phyloP scores from a whole-genome alignment of 2,329 filamentous ascomycete species.

The Gyromitra esculenta region DNA sequence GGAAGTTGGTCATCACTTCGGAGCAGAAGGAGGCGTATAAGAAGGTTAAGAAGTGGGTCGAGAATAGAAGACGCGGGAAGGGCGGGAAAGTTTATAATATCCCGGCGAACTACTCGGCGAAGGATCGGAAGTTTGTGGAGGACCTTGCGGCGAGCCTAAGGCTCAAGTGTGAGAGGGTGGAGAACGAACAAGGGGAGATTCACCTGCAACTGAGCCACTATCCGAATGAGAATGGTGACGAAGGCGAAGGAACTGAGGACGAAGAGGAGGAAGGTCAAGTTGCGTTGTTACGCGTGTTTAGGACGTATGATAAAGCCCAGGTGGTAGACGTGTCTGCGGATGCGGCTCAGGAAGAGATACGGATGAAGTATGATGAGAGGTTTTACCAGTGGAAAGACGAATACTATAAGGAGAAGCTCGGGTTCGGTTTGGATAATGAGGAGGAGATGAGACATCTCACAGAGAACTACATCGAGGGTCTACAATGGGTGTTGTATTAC shows the following conservation, averaged over 20 bases:
- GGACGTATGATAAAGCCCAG: conserved; percentile 88
- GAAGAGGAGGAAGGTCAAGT: conserved; percentile 85
- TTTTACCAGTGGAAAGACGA: conserved; percentile 93
- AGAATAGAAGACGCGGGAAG: conserved; percentile 61
- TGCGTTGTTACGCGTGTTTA: conserved; percentile 84
- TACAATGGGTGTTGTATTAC: conserved; percentile 98
- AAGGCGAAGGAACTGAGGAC: conserved; percentile 71
- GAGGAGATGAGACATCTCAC: conserved; percentile 82
- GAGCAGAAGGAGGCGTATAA: conserved; percentile 84
- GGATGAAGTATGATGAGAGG: conserved; percentile 87
- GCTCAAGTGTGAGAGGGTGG: conserved; percentile 72
- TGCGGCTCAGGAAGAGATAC: conserved; percentile 79
- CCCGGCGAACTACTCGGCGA: conserved; percentile 75
- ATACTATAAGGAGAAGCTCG: conserved; percentile 91
- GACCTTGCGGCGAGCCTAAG: conserved; percentile 78
- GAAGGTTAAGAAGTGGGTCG: conserved; percentile 82
- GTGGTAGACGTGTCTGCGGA: conserved; percentile 81
- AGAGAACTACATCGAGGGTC: conserved; percentile 95
- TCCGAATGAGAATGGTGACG: conserved; percentile 64
- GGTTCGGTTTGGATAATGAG: conserved; percentile 83
- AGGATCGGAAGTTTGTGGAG: conserved; percentile 92
- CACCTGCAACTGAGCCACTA: conserved; percentile 71
- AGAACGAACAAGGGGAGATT: conserved; percentile 72
- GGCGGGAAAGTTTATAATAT: conserved; percentile 77
- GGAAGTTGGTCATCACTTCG: conserved; percentile 78